These are phyloP conservation scores for Gynandropsis gynandra DNA, from an alignment of 345 rosid species.

Conservation along the genomic window DNA sequence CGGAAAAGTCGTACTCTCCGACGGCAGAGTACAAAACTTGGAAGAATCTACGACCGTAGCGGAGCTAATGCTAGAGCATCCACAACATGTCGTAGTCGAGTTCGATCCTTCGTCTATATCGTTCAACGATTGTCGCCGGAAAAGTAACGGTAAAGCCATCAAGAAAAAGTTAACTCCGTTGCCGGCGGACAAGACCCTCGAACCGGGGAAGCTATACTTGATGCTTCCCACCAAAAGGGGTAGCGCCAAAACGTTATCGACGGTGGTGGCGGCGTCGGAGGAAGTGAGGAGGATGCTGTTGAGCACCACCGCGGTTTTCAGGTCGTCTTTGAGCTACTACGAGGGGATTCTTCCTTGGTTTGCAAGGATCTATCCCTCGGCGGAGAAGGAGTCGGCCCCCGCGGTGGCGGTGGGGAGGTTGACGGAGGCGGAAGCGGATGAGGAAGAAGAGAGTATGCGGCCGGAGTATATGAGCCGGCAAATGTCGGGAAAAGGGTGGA, in stretches of 20 bases:
- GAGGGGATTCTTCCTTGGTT: slow-evolving; percentile 49
- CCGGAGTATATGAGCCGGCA: slow-evolving; percentile 52
- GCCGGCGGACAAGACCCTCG: slow-evolving; percentile 69
- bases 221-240: slow-evolving; percentile 58
- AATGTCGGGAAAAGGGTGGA: slow-evolving; percentile 75
- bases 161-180: slow-evolving; percentile 46
- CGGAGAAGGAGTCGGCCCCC: slow-evolving; percentile 23
- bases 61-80: slow-evolving; percentile 76
- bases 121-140: slow-evolving; percentile 10
- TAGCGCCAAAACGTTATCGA: slow-evolving; percentile 19
- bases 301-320: slow-evolving; percentile 42
- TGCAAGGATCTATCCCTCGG: slow-evolving; percentile 31
- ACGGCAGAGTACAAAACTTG: slow-evolving; percentile 51
- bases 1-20: slow-evolving; percentile 53
- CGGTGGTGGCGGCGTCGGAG: slow-evolving; percentile 32
- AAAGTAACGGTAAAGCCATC: slow-evolving; percentile 10
- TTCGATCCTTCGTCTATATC: slow-evolving; percentile 32
- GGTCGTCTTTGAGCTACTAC: slow-evolving; percentile 28
- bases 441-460: slow-evolving; percentile 33
- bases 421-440: slow-evolving; percentile 19
- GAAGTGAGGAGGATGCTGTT: slow-evolving; percentile 42
- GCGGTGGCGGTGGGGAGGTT: slow-evolving; percentile 21
- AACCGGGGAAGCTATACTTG: slow-evolving; percentile 40
- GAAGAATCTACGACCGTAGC: slow-evolving; percentile 50
- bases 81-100: slow-evolving; percentile 70